Conservation (phyloP, 2,329 filamentous ascomycete species). For the Aphanoascus verrucosus region DNA sequence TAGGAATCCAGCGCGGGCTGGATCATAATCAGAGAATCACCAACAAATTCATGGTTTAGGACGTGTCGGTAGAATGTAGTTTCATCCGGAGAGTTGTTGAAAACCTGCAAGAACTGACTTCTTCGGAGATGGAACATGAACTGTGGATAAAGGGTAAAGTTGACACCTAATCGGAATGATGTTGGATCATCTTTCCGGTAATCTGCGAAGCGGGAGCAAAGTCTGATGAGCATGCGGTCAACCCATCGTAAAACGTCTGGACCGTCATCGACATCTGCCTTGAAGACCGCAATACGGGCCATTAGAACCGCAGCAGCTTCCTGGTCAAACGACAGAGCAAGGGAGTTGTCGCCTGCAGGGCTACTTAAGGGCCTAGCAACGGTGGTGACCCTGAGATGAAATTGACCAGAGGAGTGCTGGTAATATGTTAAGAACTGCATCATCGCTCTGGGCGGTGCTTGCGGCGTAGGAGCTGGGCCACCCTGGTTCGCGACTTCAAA, state of each 20-base stretch:
- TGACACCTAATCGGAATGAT: constrained; percentile 94
- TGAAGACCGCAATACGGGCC: constrained; percentile 98
- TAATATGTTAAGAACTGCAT: constrained; percentile 99
- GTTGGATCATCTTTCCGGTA: constrained; percentile 97
- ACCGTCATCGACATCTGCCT: constrained; percentile 94
- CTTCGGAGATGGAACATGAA: constrained; percentile 99
- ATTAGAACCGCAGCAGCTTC: constrained; percentile 95
- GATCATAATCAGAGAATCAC: constrained; percentile 97
- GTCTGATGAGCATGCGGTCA: constrained; percentile 91
- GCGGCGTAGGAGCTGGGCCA: constrained; percentile 71
- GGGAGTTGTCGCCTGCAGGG: constrained; percentile 83
- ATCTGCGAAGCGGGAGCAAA: constrained; percentile 94
- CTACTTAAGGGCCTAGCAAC: constrained; percentile 84
- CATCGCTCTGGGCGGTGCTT: constrained; percentile 81
- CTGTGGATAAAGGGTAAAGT: constrained; percentile 96
- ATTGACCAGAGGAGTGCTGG: constrained; percentile 92
- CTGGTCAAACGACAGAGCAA: constrained; percentile 95
- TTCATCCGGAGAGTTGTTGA: constrained; percentile 98
- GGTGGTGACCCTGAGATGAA: constrained; percentile 90
- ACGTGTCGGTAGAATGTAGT: constrained; percentile 98
- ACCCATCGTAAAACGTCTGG: constrained; percentile 98
- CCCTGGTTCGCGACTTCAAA: constrained; percentile 96
- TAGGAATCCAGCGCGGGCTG: constrained; percentile 96
- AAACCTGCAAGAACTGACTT: constrained; percentile 95
- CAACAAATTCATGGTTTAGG: constrained; percentile 91